Conservation (phyloP, 768 basidiomycete genomes). For the Panellus pusillus region DNA sequence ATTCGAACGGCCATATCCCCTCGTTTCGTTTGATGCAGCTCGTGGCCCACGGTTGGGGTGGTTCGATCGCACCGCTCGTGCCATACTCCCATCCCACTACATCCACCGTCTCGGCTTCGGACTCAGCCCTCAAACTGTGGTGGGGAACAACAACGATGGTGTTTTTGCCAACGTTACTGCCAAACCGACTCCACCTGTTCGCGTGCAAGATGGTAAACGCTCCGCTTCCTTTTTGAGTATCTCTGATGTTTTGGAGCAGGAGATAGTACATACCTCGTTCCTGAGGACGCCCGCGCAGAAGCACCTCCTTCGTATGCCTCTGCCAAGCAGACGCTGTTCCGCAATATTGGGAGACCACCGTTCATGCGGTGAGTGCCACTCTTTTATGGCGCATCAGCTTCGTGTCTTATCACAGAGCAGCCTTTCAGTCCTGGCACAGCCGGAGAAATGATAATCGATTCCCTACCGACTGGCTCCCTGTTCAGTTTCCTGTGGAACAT, state of each 20-base stretch:
- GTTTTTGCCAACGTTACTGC: slow-evolving; percentile 96
- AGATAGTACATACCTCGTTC: slow-evolving; percentile 71
- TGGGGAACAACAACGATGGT: slow-evolving; percentile 77
- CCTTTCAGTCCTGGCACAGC: slow-evolving; percentile 63
- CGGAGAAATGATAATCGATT: slow-evolving; percentile 88
- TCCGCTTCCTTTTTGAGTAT: slow-evolving; percentile 8
- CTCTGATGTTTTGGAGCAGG: slow-evolving; percentile 39
- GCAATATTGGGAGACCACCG: slow-evolving; percentile 95
- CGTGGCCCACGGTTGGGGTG: slow-evolving; percentile 44
- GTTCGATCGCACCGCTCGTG: slow-evolving; percentile 54
- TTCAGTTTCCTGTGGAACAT: slow-evolving; percentile 92
- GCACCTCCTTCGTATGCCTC: slow-evolving; percentile 90
- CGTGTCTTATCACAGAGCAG: background rate
- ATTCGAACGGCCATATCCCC: slow-evolving; percentile 72
- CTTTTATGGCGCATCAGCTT: background rate
- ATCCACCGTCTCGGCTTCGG: slow-evolving; percentile 46
- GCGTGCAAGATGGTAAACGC: slow-evolving; percentile 58
- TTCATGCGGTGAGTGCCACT: slow-evolving; percentile 59
- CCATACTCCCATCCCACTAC: slow-evolving; percentile 57
- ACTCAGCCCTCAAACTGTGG: slow-evolving; percentile 29
- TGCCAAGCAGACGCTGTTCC: slow-evolving; percentile 96
- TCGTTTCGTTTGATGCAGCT: slow-evolving; percentile 37
- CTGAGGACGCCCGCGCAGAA: slow-evolving; percentile 81
- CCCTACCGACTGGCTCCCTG: slow-evolving; percentile 76
- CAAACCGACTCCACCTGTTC: slow-evolving; percentile 65